Evolutionary conservation across 1,284 basidiomycete genomes (phyloP), one percentile per base, ranked within the genome.

Genomic region (Trametes versicolor): DNA sequence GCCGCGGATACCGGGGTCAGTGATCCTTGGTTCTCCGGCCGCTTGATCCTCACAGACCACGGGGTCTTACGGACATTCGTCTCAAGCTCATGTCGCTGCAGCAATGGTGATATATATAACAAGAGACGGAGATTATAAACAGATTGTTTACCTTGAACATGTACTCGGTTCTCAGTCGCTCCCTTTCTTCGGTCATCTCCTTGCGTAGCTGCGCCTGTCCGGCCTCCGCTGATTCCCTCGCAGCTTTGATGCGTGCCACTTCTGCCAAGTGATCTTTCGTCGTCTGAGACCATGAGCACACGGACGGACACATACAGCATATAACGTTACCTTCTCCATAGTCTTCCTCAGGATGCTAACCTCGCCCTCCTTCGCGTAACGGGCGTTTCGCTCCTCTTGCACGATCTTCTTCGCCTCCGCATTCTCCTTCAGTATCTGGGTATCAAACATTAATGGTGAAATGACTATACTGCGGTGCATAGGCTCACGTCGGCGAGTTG

Each of bases 41-140:
- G 82, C 69, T 79, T 85, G 29, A 80, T 70, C 19, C 81, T 82
- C 19, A 77, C 74, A 15, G 86, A 80, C 64, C 74, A 72, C 23
- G 83, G 77, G 4, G 81, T 77, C 71, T 82, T 89, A n/a, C 87
- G 84, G 34, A 77, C 71, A 13, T 85, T 80, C 7, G 84, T 83
- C 68, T 92, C 90, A 27, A 89, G 65, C 74, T 93, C 92, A 67
- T 91, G 89, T 83, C 90, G 89, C 89, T 92, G 63, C n/a, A 29
- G 58, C 56, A 58, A 62, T 52, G 58, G 65, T 64, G 21, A 58
- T 52, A 59, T 62, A 39, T 51, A 49, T 63, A 27, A 12, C 36
- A 41, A 23, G 56, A 29, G 2, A 4, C 29, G 12, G 23, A 65
- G 48, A 50, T 34, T 37, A 21, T 4, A 21, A 23, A 37, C 19